Percentiles rank a stretch among this genome's conserved stretches.
These are phyloP conservation scores for Eucalyptus sp. DNA, from an alignment of 345 rosid species.

Conservation along the genomic window DNA sequence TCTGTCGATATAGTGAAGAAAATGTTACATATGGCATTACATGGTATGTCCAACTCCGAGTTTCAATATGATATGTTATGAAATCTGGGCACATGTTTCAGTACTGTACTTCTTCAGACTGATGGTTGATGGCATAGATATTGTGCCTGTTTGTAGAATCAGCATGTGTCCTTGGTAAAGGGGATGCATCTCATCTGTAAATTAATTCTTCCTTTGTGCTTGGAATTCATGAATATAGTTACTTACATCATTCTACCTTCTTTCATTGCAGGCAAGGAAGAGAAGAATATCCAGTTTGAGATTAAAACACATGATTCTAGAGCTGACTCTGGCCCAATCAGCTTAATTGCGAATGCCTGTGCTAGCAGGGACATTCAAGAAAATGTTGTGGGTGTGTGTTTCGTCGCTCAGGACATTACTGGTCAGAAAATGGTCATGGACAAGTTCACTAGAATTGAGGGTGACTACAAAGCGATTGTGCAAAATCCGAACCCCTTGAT, in stretches of 20 bases:
- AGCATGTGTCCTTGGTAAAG: background rate
- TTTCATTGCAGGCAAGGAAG: slow-evolving; percentile 70
- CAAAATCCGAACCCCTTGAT: slow-evolving; percentile 91
- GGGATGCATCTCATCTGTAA: background rate
- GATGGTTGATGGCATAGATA: background rate
- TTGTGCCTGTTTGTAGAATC: background rate
- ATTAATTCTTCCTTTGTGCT: background rate
- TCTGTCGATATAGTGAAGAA: slow-evolving; percentile 45
- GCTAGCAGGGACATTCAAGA: slow-evolving; percentile 80
- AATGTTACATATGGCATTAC: slow-evolving; percentile 67
- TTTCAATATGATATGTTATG: background rate
- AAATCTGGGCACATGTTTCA: background rate
- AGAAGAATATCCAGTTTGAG: slow-evolving; percentile 72
- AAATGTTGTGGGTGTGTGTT: slow-evolving; percentile 83
- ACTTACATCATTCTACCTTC: background rate
- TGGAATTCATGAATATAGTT: background rate
- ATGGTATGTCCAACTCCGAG: slow-evolving; percentile 34
- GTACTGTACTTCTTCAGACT: background rate
- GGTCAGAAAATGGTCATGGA: slow-evolving; percentile 88
- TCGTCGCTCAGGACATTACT: slow-evolving; percentile 97
- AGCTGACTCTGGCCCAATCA: slow-evolving; percentile 55
- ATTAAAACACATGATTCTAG: slow-evolving; percentile 66
- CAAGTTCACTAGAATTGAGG: slow-evolving; percentile 93
- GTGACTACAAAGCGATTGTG: slow-evolving; percentile 88
- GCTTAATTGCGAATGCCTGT: slow-evolving; percentile 86